Conservation (phyloP, 768 basidiomycete species). For the Suillus cothurnatus region DNA sequence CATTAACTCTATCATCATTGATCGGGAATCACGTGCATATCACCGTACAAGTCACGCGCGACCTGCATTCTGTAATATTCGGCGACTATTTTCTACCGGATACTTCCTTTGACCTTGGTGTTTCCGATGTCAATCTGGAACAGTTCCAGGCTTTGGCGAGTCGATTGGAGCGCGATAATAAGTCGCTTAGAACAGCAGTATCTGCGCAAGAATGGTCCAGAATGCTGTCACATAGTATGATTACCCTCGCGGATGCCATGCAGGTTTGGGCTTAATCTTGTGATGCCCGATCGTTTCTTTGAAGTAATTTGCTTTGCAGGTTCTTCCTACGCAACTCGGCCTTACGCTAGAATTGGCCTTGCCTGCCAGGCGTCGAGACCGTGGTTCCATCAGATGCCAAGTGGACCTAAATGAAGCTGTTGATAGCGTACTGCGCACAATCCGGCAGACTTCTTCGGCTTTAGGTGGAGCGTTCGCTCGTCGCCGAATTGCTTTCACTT, state of each 20-base stretch:
- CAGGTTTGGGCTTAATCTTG: constrained; percentile 49
- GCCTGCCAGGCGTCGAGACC: constrained; percentile 50
- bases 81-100: constrained; percentile 77
- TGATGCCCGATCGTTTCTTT: constrained; percentile 10
- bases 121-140: constrained; percentile 78
- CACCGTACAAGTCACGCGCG: constrained; percentile 89
- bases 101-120: constrained; percentile 71
- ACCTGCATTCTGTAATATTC: constrained; percentile 87
- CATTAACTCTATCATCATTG: constrained; percentile 86
- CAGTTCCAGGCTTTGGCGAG: constrained; percentile 77
- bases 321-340: constrained; percentile 63
- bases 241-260: constrained; percentile 75
- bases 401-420: constrained; percentile 81
- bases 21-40: constrained; percentile 86
- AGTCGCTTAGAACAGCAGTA: constrained; percentile 32
- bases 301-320: constrained; percentile 39
- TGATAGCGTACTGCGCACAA: constrained; percentile 80
- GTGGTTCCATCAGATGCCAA: constrained; percentile 48
- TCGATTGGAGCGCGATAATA: constrained; percentile 46
- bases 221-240: constrained; percentile 55
- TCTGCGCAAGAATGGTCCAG: constrained; percentile 48
- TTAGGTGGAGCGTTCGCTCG: constrained; percentile 55
- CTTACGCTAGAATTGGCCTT: constrained; percentile 86
- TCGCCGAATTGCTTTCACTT: constrained; percentile 87
- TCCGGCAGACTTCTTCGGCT: constrained; percentile 66